Evolutionary conservation across 1,284 basidiomycete species (phyloP).

Genomic region (Leucoagaricus sp.): DNA sequence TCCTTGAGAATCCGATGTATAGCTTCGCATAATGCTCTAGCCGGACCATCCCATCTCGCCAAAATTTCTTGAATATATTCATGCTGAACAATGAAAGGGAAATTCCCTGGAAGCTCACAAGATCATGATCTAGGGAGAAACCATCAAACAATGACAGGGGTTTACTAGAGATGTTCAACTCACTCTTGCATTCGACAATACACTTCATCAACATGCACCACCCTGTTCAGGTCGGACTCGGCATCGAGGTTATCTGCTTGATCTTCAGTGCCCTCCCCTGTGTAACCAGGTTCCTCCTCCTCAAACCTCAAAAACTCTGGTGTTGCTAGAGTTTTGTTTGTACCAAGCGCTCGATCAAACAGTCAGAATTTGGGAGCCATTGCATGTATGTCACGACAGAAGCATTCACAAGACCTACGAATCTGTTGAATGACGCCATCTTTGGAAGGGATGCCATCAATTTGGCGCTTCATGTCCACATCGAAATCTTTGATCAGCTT

Average conservation of each 20-base stretch:
- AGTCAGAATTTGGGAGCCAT: constrained; percentile 59
- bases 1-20: constrained; percentile 19
- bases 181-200: constrained; percentile 13
- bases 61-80: constrained; percentile 24
- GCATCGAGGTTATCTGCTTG: neutral
- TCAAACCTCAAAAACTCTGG: constrained; percentile 31
- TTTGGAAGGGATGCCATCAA: constrained; percentile 52
- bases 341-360: constrained; percentile 23
- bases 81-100: constrained; percentile 27
- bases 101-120: constrained; percentile 30
- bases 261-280: neutral
- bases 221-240: neutral
- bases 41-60: constrained; percentile 23
- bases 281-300: constrained; percentile 20
- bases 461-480: constrained; percentile 42
- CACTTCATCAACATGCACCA: constrained; percentile 21
- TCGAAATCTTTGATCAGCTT: constrained; percentile 47
- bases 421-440: constrained; percentile 57
- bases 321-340: constrained; percentile 15
- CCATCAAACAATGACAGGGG: neutral
- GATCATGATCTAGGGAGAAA: constrained; percentile 24
- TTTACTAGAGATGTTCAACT: neutral
- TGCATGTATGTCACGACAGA: constrained; percentile 45
- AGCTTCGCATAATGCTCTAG: constrained; percentile 21
- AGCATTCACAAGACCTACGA: constrained; percentile 46